These are phyloP conservation scores for Ophiocytium majus DNA, from an alignment of 352 stramenopile species.

Conservation along the genomic window DNA sequence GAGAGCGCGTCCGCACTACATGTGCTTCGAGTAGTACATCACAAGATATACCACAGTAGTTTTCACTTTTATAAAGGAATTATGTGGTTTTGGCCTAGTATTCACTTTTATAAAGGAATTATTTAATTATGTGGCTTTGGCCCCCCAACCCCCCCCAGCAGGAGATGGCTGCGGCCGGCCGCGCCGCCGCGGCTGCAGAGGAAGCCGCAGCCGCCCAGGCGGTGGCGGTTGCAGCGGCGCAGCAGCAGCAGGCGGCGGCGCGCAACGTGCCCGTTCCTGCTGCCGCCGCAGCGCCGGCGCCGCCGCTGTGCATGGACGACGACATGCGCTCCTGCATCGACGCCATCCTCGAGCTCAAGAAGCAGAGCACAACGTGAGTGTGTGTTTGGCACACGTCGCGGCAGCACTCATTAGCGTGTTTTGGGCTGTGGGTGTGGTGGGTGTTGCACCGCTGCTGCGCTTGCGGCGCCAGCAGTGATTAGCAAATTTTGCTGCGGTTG, in stretches of 20 bases:
- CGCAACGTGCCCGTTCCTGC: too few species aligned
- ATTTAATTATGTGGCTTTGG: too few species aligned
- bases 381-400: not conserved
- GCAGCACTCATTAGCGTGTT: not conserved
- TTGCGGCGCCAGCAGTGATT: not conserved
- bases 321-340: slow-evolving; percentile 16
- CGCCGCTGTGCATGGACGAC: not conserved
- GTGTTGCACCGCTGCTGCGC: too few species aligned
- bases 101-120: too few species aligned
- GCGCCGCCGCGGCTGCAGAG: not conserved
- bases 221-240: not conserved
- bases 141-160: too few species aligned
- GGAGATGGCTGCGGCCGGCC: not conserved
- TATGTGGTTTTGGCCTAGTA: too few species aligned
- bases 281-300: not conserved
- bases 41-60: too few species aligned
- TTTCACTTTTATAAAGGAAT: too few species aligned
- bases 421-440: too few species aligned
- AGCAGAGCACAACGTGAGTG: slow-evolving; percentile 7
- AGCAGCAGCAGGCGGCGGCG: not conserved
- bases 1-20: too few species aligned
- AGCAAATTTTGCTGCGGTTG: not conserved
- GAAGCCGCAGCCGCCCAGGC: not conserved
- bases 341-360: slow-evolving; percentile 15
- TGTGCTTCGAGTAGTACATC: too few species aligned